A percentile compares a stretch with the other conserved stretches of the same genome.
phyloP scores from a whole-genome alignment of 2,329 filamentous ascomycete genomes.

The Monosporascus sp. region DNA sequence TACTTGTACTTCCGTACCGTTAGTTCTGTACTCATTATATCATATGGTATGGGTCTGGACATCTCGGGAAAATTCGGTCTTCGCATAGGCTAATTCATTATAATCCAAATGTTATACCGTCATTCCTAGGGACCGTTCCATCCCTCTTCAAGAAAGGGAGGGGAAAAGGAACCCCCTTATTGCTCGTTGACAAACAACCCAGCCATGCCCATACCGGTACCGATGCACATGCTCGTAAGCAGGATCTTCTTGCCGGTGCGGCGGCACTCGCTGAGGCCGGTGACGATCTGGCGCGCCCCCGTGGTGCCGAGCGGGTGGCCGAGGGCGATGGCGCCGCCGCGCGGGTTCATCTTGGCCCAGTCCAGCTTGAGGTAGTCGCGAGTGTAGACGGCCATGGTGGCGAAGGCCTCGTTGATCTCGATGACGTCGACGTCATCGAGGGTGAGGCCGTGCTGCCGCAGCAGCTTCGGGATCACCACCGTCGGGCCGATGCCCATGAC shows the following conservation, averaged over 20 bases:
- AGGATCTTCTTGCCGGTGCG: slow-evolving; percentile 85
- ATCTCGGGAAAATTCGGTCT: too few relatives aligned
- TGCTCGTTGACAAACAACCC: slow-evolving; percentile 60
- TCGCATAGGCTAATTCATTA: too few relatives aligned
- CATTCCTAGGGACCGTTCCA: too few relatives aligned
- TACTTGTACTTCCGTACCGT: too few relatives aligned
- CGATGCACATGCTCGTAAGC: slow-evolving; percentile 85
- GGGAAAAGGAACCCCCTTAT: slow-evolving; percentile 5
- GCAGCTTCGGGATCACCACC: slow-evolving; percentile 73
- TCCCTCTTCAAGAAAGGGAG: too few relatives aligned
- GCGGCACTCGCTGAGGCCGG: slow-evolving; percentile 78
- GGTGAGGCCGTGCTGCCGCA: slow-evolving; percentile 70
- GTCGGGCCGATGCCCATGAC: slow-evolving; percentile 95
- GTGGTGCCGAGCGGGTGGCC: slow-evolving; percentile 80
- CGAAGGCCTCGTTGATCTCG: slow-evolving; percentile 97
- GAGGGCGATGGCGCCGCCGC: slow-evolving; percentile 77
- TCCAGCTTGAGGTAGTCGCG: slow-evolving; percentile 66
- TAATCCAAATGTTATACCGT: too few relatives aligned
- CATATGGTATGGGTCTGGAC: too few relatives aligned
- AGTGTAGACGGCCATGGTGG: slow-evolving; percentile 96
- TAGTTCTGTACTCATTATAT: too few relatives aligned
- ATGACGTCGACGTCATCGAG: slow-evolving; percentile 82
- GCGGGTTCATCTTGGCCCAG: slow-evolving; percentile 72
- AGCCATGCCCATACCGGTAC: slow-evolving; percentile 65
- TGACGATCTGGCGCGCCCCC: slow-evolving; percentile 78